These are phyloP conservation scores for Trypanosoma congolense DNA, from an alignment of 208 protist genomes.

Conservation along the genomic window DNA sequence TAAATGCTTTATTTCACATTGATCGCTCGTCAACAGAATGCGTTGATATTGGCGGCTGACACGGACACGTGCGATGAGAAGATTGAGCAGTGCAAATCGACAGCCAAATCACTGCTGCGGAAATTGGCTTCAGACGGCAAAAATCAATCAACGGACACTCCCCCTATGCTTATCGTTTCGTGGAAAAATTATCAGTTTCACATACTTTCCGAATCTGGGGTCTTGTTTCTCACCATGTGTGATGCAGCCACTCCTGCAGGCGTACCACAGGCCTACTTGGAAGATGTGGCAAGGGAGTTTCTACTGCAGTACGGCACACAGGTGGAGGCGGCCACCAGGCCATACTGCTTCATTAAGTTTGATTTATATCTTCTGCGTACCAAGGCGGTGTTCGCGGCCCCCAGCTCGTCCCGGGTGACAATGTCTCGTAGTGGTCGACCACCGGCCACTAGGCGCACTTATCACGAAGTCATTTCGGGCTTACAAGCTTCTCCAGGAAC, in stretches of 20 bases:
- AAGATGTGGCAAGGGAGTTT: slow-evolving; percentile 35
- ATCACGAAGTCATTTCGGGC: slow-evolving; percentile 23
- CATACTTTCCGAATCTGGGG: slow-evolving; percentile 26
- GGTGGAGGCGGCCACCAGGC: slow-evolving; percentile 27
- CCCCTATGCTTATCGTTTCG: slow-evolving; percentile 21
- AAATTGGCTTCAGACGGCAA: slow-evolving; percentile 20
- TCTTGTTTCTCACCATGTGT: slow-evolving; percentile 28
- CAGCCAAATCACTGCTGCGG: slow-evolving; percentile 24
- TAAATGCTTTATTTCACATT: slow-evolving; percentile 39
- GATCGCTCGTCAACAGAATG: slow-evolving; percentile 32
- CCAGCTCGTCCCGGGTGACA: slow-evolving; percentile 16
- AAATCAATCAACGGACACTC: slow-evolving; percentile 2
- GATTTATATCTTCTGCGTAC: slow-evolving; percentile 35
- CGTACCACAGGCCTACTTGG: slow-evolving; percentile 28
- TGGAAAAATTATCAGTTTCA: slow-evolving; percentile 24
- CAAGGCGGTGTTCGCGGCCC: slow-evolving; percentile 27
- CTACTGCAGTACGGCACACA: slow-evolving; percentile 28
- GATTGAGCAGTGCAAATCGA: slow-evolving; percentile 26
- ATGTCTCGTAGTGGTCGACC: slow-evolving; percentile 3
- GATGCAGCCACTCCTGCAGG: slow-evolving; percentile 14
- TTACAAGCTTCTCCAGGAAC: neutral
- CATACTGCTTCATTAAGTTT: slow-evolving; percentile 48
- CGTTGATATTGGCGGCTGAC: slow-evolving; percentile 30
- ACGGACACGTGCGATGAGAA: slow-evolving; percentile 19
- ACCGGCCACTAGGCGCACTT: slow-evolving; percentile 10